phyloP scores from a whole-genome alignment of 202 grass and related monocot genomes.

The Setaria italica region DNA sequence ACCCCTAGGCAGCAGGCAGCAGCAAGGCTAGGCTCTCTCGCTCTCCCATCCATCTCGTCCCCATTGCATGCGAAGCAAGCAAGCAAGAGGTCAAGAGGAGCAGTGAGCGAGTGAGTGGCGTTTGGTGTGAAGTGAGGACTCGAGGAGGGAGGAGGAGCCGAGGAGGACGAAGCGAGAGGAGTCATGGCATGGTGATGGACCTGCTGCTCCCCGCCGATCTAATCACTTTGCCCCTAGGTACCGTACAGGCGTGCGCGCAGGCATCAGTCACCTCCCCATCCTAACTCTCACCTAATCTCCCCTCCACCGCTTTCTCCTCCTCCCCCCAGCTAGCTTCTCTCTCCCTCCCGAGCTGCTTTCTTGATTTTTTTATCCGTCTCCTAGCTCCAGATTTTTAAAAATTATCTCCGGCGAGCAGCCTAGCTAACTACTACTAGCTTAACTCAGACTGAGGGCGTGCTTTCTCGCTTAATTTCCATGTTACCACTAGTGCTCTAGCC shows the following conservation, averaged over 20 bases:
- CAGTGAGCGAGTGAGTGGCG: conserved; percentile 38
- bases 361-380: conserved; percentile 41
- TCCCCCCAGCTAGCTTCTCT: neutral
- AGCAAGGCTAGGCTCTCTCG: neutral
- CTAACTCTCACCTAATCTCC: conserved; percentile 57
- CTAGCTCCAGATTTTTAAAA: conserved; percentile 40
- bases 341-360: conserved; percentile 16
- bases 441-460: conserved; percentile 5
- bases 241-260: conserved; percentile 50
- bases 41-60: neutral
- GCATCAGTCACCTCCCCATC: conserved; percentile 44
- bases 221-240: conserved; percentile 35
- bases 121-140: conserved; percentile 36
- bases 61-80: conserved; percentile 38
- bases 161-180: neutral
- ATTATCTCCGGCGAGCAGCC: neutral
- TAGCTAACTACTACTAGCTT: neutral
- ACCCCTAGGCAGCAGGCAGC: neutral
- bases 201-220: conserved; percentile 43
- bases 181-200: conserved; percentile 36
- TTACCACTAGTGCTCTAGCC: conserved; percentile 30
- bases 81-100: conserved; percentile 30
- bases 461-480: conserved; percentile 40
- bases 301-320: neutral
- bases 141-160: neutral